Conservation (phyloP, 805 yeast species). For the Kurtzmaniella fragi region DNA sequence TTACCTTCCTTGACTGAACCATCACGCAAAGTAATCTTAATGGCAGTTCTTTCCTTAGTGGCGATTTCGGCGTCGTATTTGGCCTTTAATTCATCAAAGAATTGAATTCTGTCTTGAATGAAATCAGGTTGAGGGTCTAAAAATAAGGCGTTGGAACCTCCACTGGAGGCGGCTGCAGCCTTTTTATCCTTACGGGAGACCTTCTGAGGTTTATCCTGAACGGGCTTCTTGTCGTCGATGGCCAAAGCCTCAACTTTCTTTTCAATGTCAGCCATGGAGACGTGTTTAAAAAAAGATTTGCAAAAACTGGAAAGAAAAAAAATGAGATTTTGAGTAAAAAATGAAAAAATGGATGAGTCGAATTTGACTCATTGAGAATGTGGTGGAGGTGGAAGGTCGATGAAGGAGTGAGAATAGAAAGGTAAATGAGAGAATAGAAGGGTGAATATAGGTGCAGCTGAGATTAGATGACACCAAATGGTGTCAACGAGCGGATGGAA, state of each 20-base stretch:
- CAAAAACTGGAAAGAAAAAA: no score
- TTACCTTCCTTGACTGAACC: slow-evolving; percentile 73
- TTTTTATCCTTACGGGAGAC: slow-evolving; percentile 28
- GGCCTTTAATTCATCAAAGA: slow-evolving; percentile 77
- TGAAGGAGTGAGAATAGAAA: no score
- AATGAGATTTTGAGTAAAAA: background rate
- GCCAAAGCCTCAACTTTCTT: slow-evolving; percentile 44
- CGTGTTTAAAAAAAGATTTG: background rate
- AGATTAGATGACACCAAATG: no score
- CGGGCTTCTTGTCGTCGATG: slow-evolving; percentile 18
- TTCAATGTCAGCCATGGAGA: slow-evolving; percentile 22
- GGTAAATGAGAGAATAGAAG: no score
- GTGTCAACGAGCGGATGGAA: no score
- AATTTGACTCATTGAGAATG: no score
- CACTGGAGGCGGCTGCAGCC: slow-evolving; percentile 29
- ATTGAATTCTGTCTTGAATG: slow-evolving; percentile 68
- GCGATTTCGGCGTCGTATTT: slow-evolving; percentile 72
- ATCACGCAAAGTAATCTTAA: slow-evolving; percentile 80
- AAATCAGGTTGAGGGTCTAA: slow-evolving; percentile 81
- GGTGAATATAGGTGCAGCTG: no score
- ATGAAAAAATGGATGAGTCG: slow-evolving; percentile 1
- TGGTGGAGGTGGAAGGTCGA: no score
- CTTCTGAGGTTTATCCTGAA: slow-evolving; percentile 6
- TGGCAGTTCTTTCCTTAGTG: slow-evolving; percentile 49
- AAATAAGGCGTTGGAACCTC: slow-evolving; percentile 25